Conservation (phyloP, 352 stramenopile species). For the Phytophthora capsici region DNA sequence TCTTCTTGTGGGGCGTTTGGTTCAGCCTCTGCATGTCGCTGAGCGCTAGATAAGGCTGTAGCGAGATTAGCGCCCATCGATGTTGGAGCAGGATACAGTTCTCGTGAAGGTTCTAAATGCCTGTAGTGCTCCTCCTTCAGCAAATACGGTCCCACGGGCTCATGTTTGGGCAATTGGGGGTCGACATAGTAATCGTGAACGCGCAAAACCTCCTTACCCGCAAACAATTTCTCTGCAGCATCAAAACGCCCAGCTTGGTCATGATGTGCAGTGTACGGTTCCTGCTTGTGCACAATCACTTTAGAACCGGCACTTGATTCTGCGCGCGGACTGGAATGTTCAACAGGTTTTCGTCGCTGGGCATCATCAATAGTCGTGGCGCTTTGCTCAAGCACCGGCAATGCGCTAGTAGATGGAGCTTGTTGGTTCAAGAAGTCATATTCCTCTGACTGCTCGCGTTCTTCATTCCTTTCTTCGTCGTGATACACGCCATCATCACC, state of each 20-base stretch:
- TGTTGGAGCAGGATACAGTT: slow-evolving; percentile 29
- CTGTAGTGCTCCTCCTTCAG: slow-evolving; percentile 11
- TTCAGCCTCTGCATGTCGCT: neutral
- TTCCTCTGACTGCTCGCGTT: slow-evolving; percentile 2
- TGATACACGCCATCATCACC: too few relatives aligned
- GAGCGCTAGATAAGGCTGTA: slow-evolving; percentile 8
- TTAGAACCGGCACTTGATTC: neutral
- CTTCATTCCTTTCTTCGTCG: neutral
- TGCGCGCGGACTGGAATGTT: neutral
- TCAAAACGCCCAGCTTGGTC: slow-evolving; percentile 34
- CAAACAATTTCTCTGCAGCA: slow-evolving; percentile 40
- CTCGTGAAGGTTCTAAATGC: slow-evolving; percentile 1
- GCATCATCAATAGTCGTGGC: neutral
- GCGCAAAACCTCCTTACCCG: slow-evolving; percentile 10
- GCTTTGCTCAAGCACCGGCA: neutral
- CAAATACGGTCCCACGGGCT: slow-evolving; percentile 13
- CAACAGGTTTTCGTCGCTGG: neutral
- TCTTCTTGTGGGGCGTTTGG: neutral
- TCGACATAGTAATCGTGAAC: slow-evolving; percentile 16
- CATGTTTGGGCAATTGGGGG: slow-evolving; percentile 15
- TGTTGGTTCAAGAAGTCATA: neutral
- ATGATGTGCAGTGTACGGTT: slow-evolving; percentile 6
- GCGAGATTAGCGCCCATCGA: slow-evolving; percentile 35
- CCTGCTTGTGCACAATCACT: neutral
- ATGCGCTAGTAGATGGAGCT: neutral